These are phyloP conservation scores for Telopea speciosissima DNA, from an alignment of 177 flowering plant species.

Conservation along the genomic window DNA sequence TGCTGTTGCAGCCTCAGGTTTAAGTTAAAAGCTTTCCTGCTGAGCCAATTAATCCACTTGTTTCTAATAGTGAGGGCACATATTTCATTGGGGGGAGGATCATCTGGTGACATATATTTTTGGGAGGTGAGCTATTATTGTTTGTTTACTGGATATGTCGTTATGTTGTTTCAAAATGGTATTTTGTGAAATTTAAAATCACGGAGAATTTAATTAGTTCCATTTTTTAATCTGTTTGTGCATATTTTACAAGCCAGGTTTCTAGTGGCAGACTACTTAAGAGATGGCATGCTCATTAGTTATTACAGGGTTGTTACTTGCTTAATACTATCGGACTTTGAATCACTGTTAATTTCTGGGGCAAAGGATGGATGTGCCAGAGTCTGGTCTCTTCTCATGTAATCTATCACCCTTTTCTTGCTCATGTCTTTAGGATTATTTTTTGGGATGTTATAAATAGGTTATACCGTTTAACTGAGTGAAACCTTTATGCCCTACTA, in stretches of 20 bases:
- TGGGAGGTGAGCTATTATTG: constrained; percentile 60
- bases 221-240: neutral
- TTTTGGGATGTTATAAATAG: neutral
- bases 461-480: neutral
- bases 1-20: constrained; percentile 50
- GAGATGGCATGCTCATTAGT: constrained; percentile 7
- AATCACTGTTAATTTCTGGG: constrained; percentile 70
- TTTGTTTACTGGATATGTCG: neutral
- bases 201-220: neutral
- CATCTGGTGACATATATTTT: constrained; percentile 56
- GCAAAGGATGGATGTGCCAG: constrained; percentile 72
- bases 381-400: constrained; percentile 30
- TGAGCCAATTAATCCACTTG: constrained; percentile 61
- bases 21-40: constrained; percentile 79
- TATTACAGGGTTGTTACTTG: neutral
- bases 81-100: constrained; percentile 70
- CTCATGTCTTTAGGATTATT: neutral
- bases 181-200: no score
- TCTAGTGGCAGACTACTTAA: constrained; percentile 62
- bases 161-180: neutral
- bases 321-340: constrained; percentile 59
- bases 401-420: neutral
- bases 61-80: constrained; percentile 52
- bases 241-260: constrained; percentile 34
- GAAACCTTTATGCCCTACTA: neutral